Conservation (phyloP, 331 rosid species). For the Quercus tomentella region DNA sequence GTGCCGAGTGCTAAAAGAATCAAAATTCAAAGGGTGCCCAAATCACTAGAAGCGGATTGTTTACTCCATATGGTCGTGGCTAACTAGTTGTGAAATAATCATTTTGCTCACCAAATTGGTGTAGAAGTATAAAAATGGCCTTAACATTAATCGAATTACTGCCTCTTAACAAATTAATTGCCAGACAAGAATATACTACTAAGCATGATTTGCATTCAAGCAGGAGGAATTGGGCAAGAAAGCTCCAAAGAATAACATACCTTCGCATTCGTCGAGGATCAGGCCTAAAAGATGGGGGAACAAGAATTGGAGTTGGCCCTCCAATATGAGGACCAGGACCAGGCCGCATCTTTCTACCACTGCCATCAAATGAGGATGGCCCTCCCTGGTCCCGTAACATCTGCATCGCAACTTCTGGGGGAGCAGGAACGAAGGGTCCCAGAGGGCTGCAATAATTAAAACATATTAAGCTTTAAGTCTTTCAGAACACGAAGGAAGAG, state of each 20-base stretch:
- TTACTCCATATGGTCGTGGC: background rate
- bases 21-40: background rate
- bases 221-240: background rate
- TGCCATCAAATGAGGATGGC: constrained; percentile 74
- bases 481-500: constrained; percentile 7
- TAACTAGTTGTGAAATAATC: background rate
- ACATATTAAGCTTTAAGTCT: constrained; percentile 6
- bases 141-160: background rate
- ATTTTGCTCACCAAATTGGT: background rate
- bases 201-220: background rate
- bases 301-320: constrained; percentile 78
- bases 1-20: background rate
- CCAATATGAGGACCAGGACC: constrained; percentile 80
- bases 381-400: constrained; percentile 98
- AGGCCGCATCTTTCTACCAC: constrained; percentile 67
- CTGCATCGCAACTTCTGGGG: constrained; percentile 99
- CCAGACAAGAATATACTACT: background rate
- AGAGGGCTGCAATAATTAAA: constrained; percentile 63
- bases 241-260: constrained; percentile 31
- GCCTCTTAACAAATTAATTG: background rate
- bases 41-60: background rate
- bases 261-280: constrained; percentile 95
- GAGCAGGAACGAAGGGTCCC: constrained; percentile 99
- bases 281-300: constrained; percentile 75
- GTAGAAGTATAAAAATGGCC: background rate